phyloP scores from a whole-genome alignment of 1,284 basidiomycete genomes.

The Apiotrichum montevideense region DNA sequence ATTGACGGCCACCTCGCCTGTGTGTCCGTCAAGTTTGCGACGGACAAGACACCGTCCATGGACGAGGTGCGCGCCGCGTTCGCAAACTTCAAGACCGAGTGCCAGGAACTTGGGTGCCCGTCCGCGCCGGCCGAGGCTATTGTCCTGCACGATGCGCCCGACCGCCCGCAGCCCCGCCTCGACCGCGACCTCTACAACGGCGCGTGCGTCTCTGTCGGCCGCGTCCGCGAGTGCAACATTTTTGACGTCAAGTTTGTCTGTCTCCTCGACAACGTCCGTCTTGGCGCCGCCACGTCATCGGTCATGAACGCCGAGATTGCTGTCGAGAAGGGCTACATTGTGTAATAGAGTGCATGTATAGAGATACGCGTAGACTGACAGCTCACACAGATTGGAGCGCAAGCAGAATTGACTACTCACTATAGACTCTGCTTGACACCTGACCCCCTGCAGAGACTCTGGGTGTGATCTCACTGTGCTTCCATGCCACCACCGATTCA shows the following conservation, averaged over 20 bases:
- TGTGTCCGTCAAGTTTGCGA: conserved; percentile 78
- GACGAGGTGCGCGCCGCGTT: conserved; percentile 85
- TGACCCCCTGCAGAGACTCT: too few relatives aligned
- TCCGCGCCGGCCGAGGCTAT: conserved; percentile 83
- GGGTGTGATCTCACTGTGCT: too few relatives aligned
- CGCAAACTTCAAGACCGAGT: conserved; percentile 65
- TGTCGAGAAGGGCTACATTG: conserved; percentile 67
- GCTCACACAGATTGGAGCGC: too few relatives aligned
- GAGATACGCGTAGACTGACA: too few relatives aligned
- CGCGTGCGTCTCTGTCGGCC: conserved; percentile 84
- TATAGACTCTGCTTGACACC: too few relatives aligned
- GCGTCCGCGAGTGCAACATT: conserved; percentile 83
- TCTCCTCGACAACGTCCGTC: conserved; percentile 88
- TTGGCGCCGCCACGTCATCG: conserved; percentile 93
- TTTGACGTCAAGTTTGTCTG: conserved; percentile 95
- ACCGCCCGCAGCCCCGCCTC: conserved; percentile 88
- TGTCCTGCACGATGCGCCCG: conserved; percentile 83
- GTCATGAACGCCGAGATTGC: conserved; percentile 97
- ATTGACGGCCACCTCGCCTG: conserved; percentile 86
- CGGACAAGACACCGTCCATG: conserved; percentile 67
- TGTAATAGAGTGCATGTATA: not conserved
- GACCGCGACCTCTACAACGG: conserved; percentile 89
- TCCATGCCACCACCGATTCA: too few relatives aligned
- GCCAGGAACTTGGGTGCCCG: conserved; percentile 73
- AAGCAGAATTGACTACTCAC: too few relatives aligned